phyloP scores from a whole-genome alignment of 2,329 filamentous ascomycete species.

The Fusarium duplospermum region DNA sequence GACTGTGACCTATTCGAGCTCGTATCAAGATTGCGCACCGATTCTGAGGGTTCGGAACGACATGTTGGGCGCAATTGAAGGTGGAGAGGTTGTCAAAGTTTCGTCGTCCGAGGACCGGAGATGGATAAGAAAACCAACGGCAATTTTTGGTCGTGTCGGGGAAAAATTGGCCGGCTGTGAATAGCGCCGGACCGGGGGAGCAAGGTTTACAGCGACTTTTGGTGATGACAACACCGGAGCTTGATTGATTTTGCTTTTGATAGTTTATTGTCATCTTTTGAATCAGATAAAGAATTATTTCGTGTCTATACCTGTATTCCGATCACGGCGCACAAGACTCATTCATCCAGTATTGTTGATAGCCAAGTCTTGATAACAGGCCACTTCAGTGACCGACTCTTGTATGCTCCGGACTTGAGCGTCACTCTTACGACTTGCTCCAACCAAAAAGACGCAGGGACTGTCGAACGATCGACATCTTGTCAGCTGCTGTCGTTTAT shows the following conservation, averaged over 20 bases:
- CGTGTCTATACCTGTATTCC: not conserved
- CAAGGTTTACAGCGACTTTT: conserved; percentile 18
- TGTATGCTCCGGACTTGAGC: not conserved
- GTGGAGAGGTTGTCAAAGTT: conserved; percentile 38
- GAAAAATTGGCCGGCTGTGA: conserved; percentile 30
- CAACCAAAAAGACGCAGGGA: not conserved
- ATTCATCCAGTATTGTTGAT: not conserved
- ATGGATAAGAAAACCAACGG: conserved; percentile 25
- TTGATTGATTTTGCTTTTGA: not conserved
- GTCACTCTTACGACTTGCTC: not conserved
- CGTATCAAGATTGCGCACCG: conserved; percentile 43
- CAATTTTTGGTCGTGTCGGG: conserved; percentile 24
- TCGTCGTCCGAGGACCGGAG: conserved; percentile 45
- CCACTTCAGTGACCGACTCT: not conserved
- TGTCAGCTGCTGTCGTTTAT: conserved; percentile 14
- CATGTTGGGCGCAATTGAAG: conserved; percentile 49
- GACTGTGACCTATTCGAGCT: not conserved
- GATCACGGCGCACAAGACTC: not conserved
- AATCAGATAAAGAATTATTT: not conserved
- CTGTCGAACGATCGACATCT: conserved; percentile 12
- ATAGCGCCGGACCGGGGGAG: conserved; percentile 22
- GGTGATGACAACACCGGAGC: not conserved
- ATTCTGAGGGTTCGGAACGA: conserved; percentile 57
- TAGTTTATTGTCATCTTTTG: not conserved
- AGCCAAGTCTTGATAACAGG: not conserved